These are phyloP conservation scores for Citrus medica DNA, from an alignment of 345 rosid genomes.

Conservation along the genomic window DNA sequence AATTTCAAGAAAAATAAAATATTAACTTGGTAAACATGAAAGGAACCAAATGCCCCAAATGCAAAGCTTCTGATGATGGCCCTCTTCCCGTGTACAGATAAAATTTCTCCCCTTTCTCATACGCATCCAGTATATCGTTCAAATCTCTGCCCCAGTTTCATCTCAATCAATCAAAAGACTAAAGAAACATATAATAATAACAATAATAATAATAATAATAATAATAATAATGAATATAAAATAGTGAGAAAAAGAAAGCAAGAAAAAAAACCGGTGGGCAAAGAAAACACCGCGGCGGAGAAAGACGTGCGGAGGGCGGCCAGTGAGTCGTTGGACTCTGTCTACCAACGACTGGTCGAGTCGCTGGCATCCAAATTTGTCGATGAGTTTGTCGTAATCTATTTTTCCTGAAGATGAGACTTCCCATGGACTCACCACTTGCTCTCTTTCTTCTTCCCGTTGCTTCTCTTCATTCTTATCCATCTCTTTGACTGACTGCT, in stretches of 20 bases:
- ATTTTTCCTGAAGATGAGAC: constrained; percentile 72
- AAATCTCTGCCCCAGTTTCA: constrained; percentile 48
- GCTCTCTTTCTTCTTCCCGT: constrained; percentile 23
- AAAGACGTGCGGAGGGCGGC: constrained; percentile 70
- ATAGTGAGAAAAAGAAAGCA: not conserved
- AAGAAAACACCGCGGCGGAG: constrained; percentile 94
- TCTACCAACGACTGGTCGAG: constrained; percentile 54
- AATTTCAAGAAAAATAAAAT: not conserved
- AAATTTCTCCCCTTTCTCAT: constrained; percentile 77
- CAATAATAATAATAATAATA: too few relatives aligned
- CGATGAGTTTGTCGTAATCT: constrained; percentile 89
- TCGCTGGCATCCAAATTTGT: constrained; percentile 84
- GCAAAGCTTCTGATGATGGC: constrained; percentile 93
- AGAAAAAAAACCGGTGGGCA: constrained; percentile 56
- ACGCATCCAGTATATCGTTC: constrained; percentile 70
- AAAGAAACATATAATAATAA: not conserved
- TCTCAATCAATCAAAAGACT: not conserved
- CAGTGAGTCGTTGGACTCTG: constrained; percentile 75
- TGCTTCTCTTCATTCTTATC: constrained; percentile 29
- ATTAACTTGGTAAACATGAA: constrained; percentile 94
- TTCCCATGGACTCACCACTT: constrained; percentile 93
- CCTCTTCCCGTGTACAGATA: constrained; percentile 94
- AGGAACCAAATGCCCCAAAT: constrained; percentile 89
- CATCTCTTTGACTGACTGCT: not conserved
- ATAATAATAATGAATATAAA: not conserved